These are phyloP conservation scores for Phenoliferia sp. DNA, from an alignment of 1,284 basidiomycete species.

Conservation along the genomic window DNA sequence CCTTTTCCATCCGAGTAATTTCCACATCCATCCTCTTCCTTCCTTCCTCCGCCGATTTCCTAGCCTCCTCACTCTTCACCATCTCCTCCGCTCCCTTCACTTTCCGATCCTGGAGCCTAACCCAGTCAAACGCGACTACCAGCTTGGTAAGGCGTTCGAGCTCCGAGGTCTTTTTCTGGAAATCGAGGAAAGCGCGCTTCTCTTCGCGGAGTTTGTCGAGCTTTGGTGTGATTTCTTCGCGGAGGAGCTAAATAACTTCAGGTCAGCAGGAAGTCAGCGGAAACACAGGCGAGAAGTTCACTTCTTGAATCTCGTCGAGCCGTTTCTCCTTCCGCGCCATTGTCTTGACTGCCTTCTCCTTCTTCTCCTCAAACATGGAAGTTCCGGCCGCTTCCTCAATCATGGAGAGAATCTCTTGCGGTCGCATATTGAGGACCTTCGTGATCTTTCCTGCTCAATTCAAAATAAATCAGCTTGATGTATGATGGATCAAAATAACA, in stretches of 20 bases:
- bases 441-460: conserved; percentile 42
- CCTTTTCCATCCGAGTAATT: conserved; percentile 48
- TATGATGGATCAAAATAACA: not conserved
- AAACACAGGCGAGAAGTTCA: not conserved
- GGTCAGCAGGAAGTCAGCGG: not conserved
- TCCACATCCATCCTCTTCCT: conserved; percentile 35
- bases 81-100: conserved; percentile 46
- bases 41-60: conserved; percentile 46
- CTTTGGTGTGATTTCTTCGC: conserved; percentile 92
- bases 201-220: conserved; percentile 85
- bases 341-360: conserved; percentile 93
- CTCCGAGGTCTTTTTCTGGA: conserved; percentile 83
- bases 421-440: conserved; percentile 95
- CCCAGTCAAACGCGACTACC: conserved; percentile 87
- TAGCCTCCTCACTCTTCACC: conserved; percentile 48
- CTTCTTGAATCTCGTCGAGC: conserved; percentile 76
- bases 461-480: not conserved
- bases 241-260: conserved; percentile 51
- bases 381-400: conserved; percentile 98
- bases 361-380: conserved; percentile 97
- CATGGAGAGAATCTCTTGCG: conserved; percentile 95
- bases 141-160: conserved; percentile 83
- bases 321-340: conserved; percentile 98
- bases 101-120: conserved; percentile 48
- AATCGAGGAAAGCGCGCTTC: conserved; percentile 84